These are phyloP conservation scores for Fusarium nanum DNA, from an alignment of 2,329 filamentous ascomycete genomes.

Conservation along the genomic window DNA sequence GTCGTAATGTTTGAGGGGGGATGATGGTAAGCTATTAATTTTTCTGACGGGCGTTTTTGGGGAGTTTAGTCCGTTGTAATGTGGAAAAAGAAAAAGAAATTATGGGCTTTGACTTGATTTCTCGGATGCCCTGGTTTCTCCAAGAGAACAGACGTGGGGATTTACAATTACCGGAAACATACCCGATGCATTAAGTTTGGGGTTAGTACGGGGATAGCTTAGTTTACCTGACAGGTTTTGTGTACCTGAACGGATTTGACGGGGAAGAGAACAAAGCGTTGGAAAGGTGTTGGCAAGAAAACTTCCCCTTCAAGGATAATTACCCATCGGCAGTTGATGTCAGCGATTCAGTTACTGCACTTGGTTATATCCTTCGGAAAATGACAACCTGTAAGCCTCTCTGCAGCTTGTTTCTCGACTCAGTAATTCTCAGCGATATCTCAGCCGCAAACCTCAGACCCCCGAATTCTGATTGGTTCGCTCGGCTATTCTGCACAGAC, in stretches of 20 bases:
- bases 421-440: not conserved
- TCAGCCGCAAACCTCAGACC: not conserved
- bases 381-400: not conserved
- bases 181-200: not conserved
- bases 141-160: not conserved
- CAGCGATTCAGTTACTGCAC: not conserved
- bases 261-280: not conserved
- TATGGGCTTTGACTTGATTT: not conserved
- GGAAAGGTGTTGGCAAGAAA: not conserved
- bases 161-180: not conserved
- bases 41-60: not conserved
- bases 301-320: not conserved
- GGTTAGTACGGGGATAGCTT: slow-evolving; percentile 1
- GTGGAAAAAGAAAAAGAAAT: not conserved
- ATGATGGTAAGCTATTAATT: not conserved
- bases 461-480: slow-evolving; percentile 16
- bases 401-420: not conserved
- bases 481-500: slow-evolving; percentile 31
- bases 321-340: not conserved
- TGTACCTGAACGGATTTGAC: not conserved
- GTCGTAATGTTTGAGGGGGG: not conserved
- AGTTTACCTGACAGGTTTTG: not conserved
- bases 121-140: not conserved
- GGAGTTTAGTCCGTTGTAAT: not conserved
- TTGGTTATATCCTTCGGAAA: not conserved